Evolutionary conservation across 1,284 basidiomycete species (phyloP), one percentile per base, ranked within the genome.

Genomic region (Trametes hirsuta): DNA sequence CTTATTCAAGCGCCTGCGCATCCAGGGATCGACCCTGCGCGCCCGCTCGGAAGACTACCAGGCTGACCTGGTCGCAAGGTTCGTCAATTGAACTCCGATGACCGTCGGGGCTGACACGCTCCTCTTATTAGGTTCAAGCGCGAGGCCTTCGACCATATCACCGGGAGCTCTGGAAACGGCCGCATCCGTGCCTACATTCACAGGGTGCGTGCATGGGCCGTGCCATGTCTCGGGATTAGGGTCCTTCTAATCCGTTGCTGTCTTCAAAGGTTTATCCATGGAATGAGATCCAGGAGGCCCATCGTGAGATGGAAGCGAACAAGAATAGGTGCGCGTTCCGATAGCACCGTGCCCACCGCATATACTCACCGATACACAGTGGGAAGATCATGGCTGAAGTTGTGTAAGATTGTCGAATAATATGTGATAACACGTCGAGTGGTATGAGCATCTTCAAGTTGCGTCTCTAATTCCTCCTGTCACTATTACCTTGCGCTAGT

Each of bases 21-120:
- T 99, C 55, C 89, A 95, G 74, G 96, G 95, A 22, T 93, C 92
- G 12, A 97, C 94, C 0, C 79, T 98, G 42, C 87, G 95, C 40
- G 88, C 90, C 22, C 85, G 94, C 50, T 83, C 85, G n/a, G 71
- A 82, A 34, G 81, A 85, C 62, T 98, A 98, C 75, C 95, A 98
- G 76, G 80, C 84, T 4, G 81, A 91, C 15, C 79, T 98, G 36
- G 84, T 97, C 51, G 74, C 81, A 48, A 81, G 84, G 81, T 95
- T 65, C 53, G 76, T 68, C 11, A 9, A 36, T 25, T 21, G 10
- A 35, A 46, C 25, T 39, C 58, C 50, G 47, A 10, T 37, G 34
- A 24, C 30, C 39, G 15, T 49, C 51, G 50, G 37, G 14, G 44
- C 47, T 64, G 57, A 59, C 55, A 22, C 36, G 22, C 14, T 30